Evolutionary conservation across 1,284 basidiomycete genomes (phyloP), one percentile per base, ranked within the genome.

Genomic region (Phellopilus nigrolimitatus): DNA sequence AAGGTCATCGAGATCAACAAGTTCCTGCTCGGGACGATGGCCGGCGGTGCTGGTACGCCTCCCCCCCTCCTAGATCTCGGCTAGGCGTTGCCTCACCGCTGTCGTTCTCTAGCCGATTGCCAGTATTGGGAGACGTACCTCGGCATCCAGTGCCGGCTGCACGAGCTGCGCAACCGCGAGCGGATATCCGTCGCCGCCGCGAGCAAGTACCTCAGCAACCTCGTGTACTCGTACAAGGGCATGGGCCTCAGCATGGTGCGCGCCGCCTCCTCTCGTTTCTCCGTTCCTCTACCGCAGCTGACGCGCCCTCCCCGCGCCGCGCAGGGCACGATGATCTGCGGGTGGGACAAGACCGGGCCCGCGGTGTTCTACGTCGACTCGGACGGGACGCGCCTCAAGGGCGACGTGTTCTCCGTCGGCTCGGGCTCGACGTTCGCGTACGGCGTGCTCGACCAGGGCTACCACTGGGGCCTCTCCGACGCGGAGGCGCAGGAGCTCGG

Each of bases 1-100:
- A 97, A 97, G 76, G 95, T 99, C 57, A 99, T 99, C 62, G 97
- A 99, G 75, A 99, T 99, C 71, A 99, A 99, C 74, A 93, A 94
- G 41, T 99, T 97, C 74, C 73, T 99, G 49, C 80, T 99, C 27
- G 97, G 97, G 55, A 99, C 95, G 1, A 99, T 99, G 95, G 95
- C 95, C 56, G 97, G 95, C 72, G 95, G 95, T 71, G 95, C 95
- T 58, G 93, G 93, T 91, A 62, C 41, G 78, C 71, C 8, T 17
- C 39, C 21, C 25, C 38, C n/a, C 13, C 34, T 10, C 4, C 27
- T 37, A 15, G 33, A 27, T 37, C 15, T 57, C 22, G 12, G 30
- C 41, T 24, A 40, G 58, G 47, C 54, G 10, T 9, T 33, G 39
- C 56, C 53, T 50, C 52, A 21, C 17, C 53, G 36, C 58, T 36